Conservation (phyloP, 208 protist species). For the Leishmania braziliensis region DNA sequence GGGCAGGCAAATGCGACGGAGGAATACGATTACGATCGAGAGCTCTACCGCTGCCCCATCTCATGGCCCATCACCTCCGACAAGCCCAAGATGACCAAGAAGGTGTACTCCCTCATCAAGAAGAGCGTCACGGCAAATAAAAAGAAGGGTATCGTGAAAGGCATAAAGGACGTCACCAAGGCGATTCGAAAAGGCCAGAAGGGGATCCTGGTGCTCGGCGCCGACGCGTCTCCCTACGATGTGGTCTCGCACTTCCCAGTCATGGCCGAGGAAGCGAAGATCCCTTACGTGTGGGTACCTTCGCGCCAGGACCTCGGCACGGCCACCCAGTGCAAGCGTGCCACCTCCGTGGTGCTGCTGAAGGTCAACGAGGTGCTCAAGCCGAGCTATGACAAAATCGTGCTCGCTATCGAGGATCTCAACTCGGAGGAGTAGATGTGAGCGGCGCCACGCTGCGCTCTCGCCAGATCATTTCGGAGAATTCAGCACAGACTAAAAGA, state of each 20-base stretch:
- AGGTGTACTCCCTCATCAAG: conserved; percentile 94
- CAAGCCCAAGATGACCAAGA: conserved; percentile 95
- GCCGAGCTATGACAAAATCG: conserved; percentile 91
- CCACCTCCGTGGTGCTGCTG: conserved; percentile 92
- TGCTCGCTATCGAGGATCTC: conserved; percentile 87
- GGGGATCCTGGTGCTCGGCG: conserved; percentile 90
- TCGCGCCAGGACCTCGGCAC: conserved; percentile 92
- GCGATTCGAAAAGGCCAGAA: conserved; percentile 92
- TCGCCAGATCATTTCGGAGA: background rate
- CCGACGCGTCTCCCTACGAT: conserved; percentile 92
- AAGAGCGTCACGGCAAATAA: conserved; percentile 91
- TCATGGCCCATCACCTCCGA: conserved; percentile 88
- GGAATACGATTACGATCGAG: conserved; percentile 92
- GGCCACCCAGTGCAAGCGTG: conserved; percentile 93
- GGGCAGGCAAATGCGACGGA: conserved; percentile 46
- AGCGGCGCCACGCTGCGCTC: background rate
- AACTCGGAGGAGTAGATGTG: conserved; percentile 58
- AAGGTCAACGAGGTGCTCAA: conserved; percentile 82
- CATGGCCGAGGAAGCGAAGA: conserved; percentile 90
- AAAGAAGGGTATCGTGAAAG: conserved; percentile 91
- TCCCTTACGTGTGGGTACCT: conserved; percentile 94
- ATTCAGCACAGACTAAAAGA: background rate
- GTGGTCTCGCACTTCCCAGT: conserved; percentile 95
- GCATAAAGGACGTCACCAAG: conserved; percentile 95
- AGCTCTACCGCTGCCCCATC: conserved; percentile 93